These are phyloP conservation scores for Fusarium acutatum DNA, from an alignment of 2,329 filamentous ascomycete species.

Conservation along the genomic window DNA sequence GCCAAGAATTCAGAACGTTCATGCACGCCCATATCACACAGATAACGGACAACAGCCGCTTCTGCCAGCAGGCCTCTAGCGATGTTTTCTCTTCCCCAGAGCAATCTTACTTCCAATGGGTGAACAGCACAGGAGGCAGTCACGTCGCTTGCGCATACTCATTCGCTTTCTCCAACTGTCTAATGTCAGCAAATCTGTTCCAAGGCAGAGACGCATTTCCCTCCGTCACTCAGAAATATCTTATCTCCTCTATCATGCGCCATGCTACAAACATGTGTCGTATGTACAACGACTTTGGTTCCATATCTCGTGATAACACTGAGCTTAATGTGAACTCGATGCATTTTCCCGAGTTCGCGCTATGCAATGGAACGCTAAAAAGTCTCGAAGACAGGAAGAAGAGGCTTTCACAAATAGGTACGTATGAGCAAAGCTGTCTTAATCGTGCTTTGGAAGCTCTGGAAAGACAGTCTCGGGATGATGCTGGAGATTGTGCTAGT, in stretches of 20 bases:
- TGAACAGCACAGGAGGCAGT: not conserved
- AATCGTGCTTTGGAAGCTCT: not conserved
- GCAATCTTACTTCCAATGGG: not conserved
- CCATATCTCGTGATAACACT: not conserved
- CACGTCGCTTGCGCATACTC: not conserved
- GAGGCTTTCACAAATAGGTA: not conserved
- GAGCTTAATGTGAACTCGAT: not conserved
- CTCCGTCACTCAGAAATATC: not conserved
- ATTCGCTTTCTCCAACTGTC: not conserved
- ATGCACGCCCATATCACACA: not conserved
- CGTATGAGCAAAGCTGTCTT: not conserved
- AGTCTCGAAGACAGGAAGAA: not conserved
- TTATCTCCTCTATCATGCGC: not conserved
- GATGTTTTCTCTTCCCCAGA: not conserved
- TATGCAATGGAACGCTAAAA: fast-evolving
- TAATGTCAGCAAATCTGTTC: not conserved
- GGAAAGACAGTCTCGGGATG: not conserved
- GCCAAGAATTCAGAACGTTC: not conserved
- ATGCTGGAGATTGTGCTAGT: no score
- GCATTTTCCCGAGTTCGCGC: not conserved
- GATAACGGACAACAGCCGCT: not conserved
- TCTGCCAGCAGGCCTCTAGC: not conserved
- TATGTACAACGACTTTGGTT: slow-evolving; percentile 2
- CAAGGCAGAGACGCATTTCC: not conserved
- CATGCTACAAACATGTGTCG: not conserved